phyloP scores from a whole-genome alignment of 176 grass and related monocot genomes.

The Aegilops sharonensis region DNA sequence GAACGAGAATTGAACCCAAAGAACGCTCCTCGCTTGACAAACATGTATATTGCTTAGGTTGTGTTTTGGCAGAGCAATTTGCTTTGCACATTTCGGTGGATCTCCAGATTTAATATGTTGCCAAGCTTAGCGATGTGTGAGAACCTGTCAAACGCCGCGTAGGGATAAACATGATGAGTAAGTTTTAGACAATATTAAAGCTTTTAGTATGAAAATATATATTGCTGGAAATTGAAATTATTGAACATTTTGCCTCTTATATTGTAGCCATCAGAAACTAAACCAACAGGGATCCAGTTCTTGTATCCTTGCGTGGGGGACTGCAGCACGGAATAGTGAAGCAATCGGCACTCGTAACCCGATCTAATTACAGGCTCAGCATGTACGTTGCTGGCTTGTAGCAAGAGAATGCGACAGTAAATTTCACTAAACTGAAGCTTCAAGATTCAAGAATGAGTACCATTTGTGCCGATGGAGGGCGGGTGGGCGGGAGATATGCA shows the following conservation, averaged over 20 bases:
- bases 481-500: slow-evolving; percentile 28
- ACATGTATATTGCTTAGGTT: no score
- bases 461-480: slow-evolving; percentile 33
- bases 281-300: neutral
- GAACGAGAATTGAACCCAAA: no score
- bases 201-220: no score
- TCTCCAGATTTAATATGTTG: no score
- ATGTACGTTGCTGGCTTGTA: neutral
- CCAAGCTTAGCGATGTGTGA: no score
- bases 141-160: no score
- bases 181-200: no score
- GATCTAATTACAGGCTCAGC: neutral
- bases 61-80: no score
- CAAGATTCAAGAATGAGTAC: slow-evolving; percentile 11
- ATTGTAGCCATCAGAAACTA: neutral
- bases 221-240: no score
- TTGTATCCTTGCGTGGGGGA: neutral
- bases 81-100: no score
- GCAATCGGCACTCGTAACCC: neutral
- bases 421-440: neutral
- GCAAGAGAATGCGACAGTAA: neutral
- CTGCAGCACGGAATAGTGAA: neutral
- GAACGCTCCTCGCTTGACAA: no score
- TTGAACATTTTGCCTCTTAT: neutral
- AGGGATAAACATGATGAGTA: no score